Evolutionary conservation across 352 stramenopile species (phyloP).

Genomic region (Phytophthora chlamydospora): DNA sequence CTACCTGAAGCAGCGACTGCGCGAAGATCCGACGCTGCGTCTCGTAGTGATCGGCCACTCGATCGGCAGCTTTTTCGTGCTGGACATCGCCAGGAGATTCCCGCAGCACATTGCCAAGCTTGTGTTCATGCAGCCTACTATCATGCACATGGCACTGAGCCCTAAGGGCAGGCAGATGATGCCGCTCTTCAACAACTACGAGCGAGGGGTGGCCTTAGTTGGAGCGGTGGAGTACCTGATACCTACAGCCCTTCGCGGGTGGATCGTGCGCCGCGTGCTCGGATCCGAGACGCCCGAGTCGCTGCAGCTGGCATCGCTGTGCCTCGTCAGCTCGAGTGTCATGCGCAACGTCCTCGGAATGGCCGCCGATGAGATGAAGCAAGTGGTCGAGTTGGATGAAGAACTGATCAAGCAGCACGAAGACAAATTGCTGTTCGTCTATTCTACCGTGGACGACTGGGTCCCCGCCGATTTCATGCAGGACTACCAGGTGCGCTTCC

Average conservation of each 20-base stretch:
- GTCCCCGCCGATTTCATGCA: constrained; percentile 66
- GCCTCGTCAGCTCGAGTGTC: constrained; percentile 60
- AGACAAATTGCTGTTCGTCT: constrained; percentile 70
- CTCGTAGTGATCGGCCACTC: constrained; percentile 73
- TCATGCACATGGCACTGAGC: constrained; percentile 65
- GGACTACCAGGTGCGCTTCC: constrained; percentile 57
- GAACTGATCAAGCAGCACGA: constrained; percentile 46
- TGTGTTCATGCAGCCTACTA: constrained; percentile 74
- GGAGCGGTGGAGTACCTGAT: constrained; percentile 48
- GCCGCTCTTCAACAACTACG: constrained; percentile 53
- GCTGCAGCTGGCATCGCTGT: constrained; percentile 58
- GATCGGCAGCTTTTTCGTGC: constrained; percentile 60
- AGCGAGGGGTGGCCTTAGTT: constrained; percentile 43
- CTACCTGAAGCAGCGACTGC: constrained; percentile 52
- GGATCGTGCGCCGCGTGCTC: constrained; percentile 50
- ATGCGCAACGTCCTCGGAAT: constrained; percentile 72
- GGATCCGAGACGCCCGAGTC: constrained; percentile 42
- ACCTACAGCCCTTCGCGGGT: constrained; percentile 47
- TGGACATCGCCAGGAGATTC: constrained; percentile 62
- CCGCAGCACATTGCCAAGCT: constrained; percentile 60
- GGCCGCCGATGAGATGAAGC: constrained; percentile 67
- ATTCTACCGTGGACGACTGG: constrained; percentile 72
- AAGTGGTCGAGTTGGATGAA: constrained; percentile 55
- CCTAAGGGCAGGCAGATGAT: constrained; percentile 51
- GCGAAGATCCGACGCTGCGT: constrained; percentile 48